These are phyloP conservation scores for Aegilops speltoides DNA, from an alignment of 176 grass and related monocot species.

Conservation along the genomic window DNA sequence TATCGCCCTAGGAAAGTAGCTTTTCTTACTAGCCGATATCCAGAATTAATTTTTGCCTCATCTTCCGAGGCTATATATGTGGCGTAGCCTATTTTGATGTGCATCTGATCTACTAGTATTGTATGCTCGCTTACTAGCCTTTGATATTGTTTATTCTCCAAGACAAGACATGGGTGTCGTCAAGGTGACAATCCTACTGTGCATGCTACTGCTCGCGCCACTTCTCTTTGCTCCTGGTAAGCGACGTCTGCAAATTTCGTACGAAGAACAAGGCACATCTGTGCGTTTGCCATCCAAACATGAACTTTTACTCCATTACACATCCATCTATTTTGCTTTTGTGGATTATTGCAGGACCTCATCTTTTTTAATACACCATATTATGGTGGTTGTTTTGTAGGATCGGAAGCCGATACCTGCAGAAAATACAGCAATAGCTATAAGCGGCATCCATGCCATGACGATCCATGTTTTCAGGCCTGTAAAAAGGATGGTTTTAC, in stretches of 20 bases:
- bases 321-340: background rate
- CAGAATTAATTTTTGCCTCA: background rate
- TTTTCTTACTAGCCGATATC: no score
- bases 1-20: no score
- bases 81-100: background rate
- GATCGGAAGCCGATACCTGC: background rate
- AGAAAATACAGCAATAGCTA: background rate
- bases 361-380: background rate
- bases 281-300: background rate
- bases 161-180: background rate
- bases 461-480: background rate
- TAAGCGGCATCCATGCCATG: fast-evolving
- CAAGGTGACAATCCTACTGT: background rate
- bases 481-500: background rate
- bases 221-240: background rate
- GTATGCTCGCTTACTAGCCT: background rate
- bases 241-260: background rate
- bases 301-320: background rate
- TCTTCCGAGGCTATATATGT: background rate
- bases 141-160: background rate
- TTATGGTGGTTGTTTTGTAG: background rate
- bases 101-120: background rate
- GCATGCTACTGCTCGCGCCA: background rate
- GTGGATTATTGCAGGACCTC: background rate
- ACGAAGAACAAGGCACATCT: no score